Percentiles rank a stretch among this genome's conserved stretches.
These are phyloP conservation scores for Galerina marginata DNA, from an alignment of 768 basidiomycete species.

Conservation along the genomic window DNA sequence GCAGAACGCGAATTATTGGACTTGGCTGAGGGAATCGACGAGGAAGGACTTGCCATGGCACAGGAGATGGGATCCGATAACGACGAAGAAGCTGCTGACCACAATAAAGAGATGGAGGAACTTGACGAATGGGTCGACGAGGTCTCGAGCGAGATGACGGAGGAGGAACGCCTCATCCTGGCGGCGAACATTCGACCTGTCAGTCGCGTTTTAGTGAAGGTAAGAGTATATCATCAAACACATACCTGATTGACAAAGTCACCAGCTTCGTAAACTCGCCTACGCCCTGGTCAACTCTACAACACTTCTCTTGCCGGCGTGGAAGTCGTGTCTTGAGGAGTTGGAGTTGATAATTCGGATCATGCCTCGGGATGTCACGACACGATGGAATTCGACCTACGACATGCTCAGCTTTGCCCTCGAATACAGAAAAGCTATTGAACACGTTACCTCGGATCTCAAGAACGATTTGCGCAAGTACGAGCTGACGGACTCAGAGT, in stretches of 20 bases:
- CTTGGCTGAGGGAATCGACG: no score
- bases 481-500: slow-evolving; percentile 31
- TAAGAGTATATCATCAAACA: no score
- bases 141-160: no score
- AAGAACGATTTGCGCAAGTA: slow-evolving; percentile 20
- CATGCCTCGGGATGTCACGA: slow-evolving; percentile 43
- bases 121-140: no score
- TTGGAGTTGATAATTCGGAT: slow-evolving; percentile 13
- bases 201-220: no score
- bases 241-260: not conserved
- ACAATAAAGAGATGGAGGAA: no score
- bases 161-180: no score
- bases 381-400: slow-evolving; percentile 40
- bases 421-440: slow-evolving; percentile 28
- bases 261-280: not conserved
- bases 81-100: no score
- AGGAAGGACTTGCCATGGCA: no score
- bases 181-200: no score
- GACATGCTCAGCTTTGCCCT: slow-evolving; percentile 38
- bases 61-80: no score
- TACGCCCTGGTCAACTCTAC: not conserved
- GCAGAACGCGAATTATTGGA: no score
- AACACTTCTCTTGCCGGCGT: not conserved
- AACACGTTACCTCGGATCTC: slow-evolving; percentile 24
- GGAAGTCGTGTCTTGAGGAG: not conserved